These are phyloP conservation scores for Elsinoe fawcettii DNA, from an alignment of 2,329 filamentous ascomycete species.

Conservation along the genomic window DNA sequence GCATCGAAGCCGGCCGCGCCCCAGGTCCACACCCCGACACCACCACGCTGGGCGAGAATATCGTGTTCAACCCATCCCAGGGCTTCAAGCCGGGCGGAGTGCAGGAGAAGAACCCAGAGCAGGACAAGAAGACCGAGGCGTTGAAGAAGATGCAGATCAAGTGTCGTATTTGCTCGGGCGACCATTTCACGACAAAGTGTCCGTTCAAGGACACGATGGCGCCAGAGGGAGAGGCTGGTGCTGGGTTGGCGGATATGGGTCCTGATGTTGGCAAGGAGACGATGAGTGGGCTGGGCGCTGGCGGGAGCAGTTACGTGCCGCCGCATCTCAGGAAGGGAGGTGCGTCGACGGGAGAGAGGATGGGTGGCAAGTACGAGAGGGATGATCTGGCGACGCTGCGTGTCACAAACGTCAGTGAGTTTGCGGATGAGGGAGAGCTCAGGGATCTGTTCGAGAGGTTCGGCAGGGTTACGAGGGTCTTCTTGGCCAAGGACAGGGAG, in stretches of 20 bases:
- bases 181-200: conserved; percentile 98
- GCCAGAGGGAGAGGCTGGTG: conserved; percentile 51
- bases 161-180: conserved; percentile 96
- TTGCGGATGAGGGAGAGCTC: conserved; percentile 91
- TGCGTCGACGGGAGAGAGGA: conserved; percentile 64
- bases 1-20: conserved; percentile 75
- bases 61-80: conserved; percentile 84
- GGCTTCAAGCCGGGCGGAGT: conserved; percentile 91
- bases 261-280: conserved; percentile 39
- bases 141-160: conserved; percentile 99
- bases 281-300: conserved; percentile 37
- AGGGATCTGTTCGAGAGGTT: conserved; percentile 98
- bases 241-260: conserved; percentile 40
- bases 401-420: conserved; percentile 97
- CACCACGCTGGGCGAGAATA: conserved; percentile 93
- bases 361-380: conserved; percentile 90
- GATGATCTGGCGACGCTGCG: conserved; percentile 94
- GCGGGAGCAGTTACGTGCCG: conserved; percentile 84
- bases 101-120: conserved; percentile 59
- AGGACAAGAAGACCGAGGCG: conserved; percentile 61
- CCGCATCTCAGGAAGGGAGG: conserved; percentile 75
- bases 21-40: conserved; percentile 79
- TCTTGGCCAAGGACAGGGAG: conserved; percentile 95
- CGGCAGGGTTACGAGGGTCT: conserved; percentile 92
- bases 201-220: conserved; percentile 99